A percentile compares a stretch with the other conserved stretches of the same genome.
phyloP scores from a whole-genome alignment of 208 protist genomes.

The Leishmania turanica region DNA sequence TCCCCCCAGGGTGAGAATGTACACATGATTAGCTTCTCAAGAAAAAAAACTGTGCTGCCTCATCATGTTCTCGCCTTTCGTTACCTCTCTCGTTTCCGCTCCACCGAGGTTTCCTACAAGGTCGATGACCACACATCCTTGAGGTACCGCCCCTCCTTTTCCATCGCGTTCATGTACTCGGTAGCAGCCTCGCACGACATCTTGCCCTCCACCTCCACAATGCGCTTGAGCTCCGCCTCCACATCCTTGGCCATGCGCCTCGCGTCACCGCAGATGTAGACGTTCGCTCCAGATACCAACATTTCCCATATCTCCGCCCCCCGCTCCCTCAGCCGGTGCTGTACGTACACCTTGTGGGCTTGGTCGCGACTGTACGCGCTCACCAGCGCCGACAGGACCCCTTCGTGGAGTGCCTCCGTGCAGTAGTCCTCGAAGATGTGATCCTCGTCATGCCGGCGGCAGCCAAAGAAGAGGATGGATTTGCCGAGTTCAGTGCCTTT shows the following conservation, averaged over 20 bases:
- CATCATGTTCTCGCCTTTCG: background rate
- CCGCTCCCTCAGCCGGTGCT: conserved; percentile 80
- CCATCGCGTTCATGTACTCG: conserved; percentile 59
- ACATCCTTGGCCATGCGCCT: conserved; percentile 93
- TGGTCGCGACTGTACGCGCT: conserved; percentile 88
- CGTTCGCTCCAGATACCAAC: conserved; percentile 64
- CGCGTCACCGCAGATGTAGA: conserved; percentile 94
- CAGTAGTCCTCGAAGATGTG: conserved; percentile 87
- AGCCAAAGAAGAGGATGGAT: conserved; percentile 91
- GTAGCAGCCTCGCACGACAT: conserved; percentile 51
- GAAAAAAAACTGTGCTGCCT: background rate
- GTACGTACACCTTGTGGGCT: conserved; percentile 88
- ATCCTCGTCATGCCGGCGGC: conserved; percentile 73
- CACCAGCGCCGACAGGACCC: conserved; percentile 65
- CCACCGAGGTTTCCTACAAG: conserved; percentile 24
- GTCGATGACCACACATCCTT: conserved; percentile 88
- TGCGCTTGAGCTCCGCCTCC: conserved; percentile 56
- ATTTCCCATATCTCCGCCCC: conserved; percentile 74
- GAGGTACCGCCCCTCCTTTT: conserved; percentile 68
- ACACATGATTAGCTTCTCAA: background rate
- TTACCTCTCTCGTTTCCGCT: background rate
- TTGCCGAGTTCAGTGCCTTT: conserved; percentile 75
- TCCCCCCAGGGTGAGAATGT: background rate
- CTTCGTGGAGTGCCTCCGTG: conserved; percentile 61
- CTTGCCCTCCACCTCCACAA: conserved; percentile 53